Conservation (phyloP, 139 green algal species). For the Chlorella sp. region DNA sequence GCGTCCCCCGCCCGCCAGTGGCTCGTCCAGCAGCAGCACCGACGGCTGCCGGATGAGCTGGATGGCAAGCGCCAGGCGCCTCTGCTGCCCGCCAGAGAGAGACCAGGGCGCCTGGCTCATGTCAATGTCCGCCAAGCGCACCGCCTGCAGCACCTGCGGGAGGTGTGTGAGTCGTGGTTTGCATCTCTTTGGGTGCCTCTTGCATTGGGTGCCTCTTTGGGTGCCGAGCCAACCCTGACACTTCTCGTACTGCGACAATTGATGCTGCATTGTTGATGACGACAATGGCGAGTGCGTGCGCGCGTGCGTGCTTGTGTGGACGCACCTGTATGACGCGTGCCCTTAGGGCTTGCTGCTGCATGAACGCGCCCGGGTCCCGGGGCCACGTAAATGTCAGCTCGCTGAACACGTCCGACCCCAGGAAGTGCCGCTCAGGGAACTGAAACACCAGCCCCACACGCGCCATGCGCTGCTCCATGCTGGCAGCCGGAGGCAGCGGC, state of each 20-base stretch:
- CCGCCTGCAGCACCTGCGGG: conserved; percentile 51
- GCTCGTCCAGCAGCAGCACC: conserved; percentile 91
- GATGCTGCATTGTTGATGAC: no score
- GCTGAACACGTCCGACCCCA: conserved; percentile 40
- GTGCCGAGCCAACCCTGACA: no score
- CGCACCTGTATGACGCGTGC: conserved; percentile 7
- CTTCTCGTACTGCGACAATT: no score
- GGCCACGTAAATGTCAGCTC: conserved; percentile 69
- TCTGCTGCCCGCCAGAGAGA: conserved; percentile 85
- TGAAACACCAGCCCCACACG: conserved; percentile 88
- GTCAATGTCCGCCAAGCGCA: conserved; percentile 59
- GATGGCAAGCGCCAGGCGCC: conserved; percentile 80
- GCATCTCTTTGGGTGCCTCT: no score
- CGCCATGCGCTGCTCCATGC: conserved; percentile 42
- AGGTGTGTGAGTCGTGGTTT: no score
- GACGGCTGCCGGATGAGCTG: conserved; percentile 71
- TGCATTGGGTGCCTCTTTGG: no score
- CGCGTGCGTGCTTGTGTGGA: no score
- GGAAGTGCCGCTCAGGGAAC: conserved; percentile 93
- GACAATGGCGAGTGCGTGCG: no score
- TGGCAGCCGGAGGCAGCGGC: background rate
- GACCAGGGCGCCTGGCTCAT: conserved; percentile 53
- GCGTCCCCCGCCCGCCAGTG: conserved; percentile 46
- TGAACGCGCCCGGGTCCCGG: conserved; percentile 17
- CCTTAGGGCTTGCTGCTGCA: conserved; percentile 32